Evolutionary conservation across 164 flowering plant species (phyloP).

Genomic region (grape (Vitis vinifera)): DNA sequence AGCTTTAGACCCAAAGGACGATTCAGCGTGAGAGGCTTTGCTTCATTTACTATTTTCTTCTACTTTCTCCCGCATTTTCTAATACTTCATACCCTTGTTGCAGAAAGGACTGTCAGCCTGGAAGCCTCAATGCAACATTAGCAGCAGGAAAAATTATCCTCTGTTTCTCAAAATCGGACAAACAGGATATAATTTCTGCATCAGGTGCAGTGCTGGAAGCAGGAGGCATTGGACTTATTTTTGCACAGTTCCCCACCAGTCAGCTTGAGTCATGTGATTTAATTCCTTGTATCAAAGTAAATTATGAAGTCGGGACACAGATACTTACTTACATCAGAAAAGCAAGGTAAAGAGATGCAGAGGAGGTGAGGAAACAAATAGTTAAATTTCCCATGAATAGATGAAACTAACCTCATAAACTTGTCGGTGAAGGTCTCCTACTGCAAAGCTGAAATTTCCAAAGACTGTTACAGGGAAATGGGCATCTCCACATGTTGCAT

Average conservation of each 20-base stretch:
- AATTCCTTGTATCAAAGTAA: slow-evolving; percentile 24
- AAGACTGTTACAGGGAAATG: slow-evolving; percentile 29
- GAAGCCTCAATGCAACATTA: slow-evolving; percentile 20
- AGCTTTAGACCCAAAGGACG: slow-evolving; percentile 1
- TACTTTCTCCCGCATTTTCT: not conserved
- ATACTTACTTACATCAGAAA: slow-evolving; percentile 38
- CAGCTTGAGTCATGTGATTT: slow-evolving; percentile 1
- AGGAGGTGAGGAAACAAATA: not conserved
- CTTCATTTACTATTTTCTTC: not conserved
- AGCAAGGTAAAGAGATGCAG: slow-evolving; percentile 20
- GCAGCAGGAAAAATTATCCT: slow-evolving; percentile 26
- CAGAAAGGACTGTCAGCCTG: slow-evolving; percentile 19
- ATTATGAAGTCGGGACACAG: slow-evolving; percentile 36
- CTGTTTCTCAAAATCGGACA: slow-evolving; percentile 14
- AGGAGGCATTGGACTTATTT: slow-evolving; percentile 27
- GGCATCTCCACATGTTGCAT: slow-evolving; percentile 25
- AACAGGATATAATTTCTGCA: slow-evolving; percentile 14
- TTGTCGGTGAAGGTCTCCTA: slow-evolving; percentile 25
- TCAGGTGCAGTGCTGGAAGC: slow-evolving; percentile 13
- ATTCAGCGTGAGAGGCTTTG: slow-evolving; percentile 13
- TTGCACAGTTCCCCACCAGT: slow-evolving; percentile 5
- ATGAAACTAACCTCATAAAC: not conserved
- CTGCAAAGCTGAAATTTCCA: slow-evolving; percentile 32
- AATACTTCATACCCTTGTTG: not conserved
- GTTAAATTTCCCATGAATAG: not conserved